phyloP scores from a whole-genome alignment of 768 basidiomycete genomes.

The Podaxis sp. region DNA sequence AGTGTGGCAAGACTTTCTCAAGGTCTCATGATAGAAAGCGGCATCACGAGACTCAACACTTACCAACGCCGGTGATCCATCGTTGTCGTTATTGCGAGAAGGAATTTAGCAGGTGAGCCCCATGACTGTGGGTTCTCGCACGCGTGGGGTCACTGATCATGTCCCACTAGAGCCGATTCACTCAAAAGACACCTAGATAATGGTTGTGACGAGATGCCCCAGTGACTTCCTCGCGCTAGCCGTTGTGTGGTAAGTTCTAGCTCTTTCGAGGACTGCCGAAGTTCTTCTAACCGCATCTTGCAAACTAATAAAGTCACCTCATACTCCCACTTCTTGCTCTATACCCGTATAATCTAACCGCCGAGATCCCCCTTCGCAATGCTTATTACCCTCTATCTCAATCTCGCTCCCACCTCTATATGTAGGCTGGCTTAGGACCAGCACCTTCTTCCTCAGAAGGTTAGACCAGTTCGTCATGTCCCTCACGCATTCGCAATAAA shows the following conservation, averaged over 20 bases:
- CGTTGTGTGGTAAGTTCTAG: slow-evolving; percentile 17
- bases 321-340: slow-evolving; percentile 13
- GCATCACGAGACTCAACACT: slow-evolving; percentile 77
- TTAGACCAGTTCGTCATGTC: slow-evolving; percentile 2
- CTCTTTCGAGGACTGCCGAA: not conserved
- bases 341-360: slow-evolving; percentile 12
- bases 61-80: slow-evolving; percentile 60
- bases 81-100: slow-evolving; percentile 73
- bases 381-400: not conserved
- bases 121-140: slow-evolving; percentile 13
- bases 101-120: slow-evolving; percentile 65
- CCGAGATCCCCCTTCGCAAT: slow-evolving; percentile 10
- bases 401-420: not conserved
- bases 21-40: slow-evolving; percentile 80
- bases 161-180: slow-evolving; percentile 51
- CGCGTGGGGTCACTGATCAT: slow-evolving; percentile 13
- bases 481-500: slow-evolving; percentile 5
- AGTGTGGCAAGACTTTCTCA: slow-evolving; percentile 78
- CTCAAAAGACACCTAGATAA: slow-evolving; percentile 82
- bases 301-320: slow-evolving; percentile 11
- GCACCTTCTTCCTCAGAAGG: not conserved
- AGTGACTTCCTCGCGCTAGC: slow-evolving; percentile 22
- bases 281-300: slow-evolving; percentile 6
- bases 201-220: slow-evolving; percentile 67
- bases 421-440: not conserved